Conservation (phyloP, 2,329 filamentous ascomycete genomes). For the Grosmannia penicillata region DNA sequence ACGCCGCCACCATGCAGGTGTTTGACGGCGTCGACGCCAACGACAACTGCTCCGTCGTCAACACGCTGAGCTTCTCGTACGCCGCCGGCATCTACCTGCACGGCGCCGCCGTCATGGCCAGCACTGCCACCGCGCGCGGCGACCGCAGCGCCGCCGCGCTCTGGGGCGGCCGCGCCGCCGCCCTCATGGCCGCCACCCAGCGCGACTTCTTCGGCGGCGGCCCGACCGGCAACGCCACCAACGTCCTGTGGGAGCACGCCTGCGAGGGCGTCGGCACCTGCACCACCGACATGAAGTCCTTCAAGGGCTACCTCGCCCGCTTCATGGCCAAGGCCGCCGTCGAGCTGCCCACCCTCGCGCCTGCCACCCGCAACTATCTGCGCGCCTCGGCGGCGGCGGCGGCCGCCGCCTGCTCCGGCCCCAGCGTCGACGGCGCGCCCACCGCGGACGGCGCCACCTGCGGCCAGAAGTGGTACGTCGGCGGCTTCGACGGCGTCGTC, state of each 20-base stretch:
- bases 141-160: slow-evolving; percentile 15
- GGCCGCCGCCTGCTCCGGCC: slow-evolving; percentile 40
- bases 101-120: slow-evolving; percentile 48
- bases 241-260: slow-evolving; percentile 51
- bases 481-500: slow-evolving; percentile 35
- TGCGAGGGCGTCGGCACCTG: slow-evolving; percentile 46
- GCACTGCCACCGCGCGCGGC: slow-evolving; percentile 30
- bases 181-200: slow-evolving; percentile 33
- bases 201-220: slow-evolving; percentile 1
- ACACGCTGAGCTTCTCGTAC: slow-evolving; percentile 48
- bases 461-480: slow-evolving; percentile 48
- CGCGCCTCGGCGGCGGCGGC: slow-evolving; percentile 39
- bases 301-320: slow-evolving; percentile 53
- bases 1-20: slow-evolving; percentile 36
- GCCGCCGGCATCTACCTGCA: slow-evolving; percentile 51
- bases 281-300: slow-evolving; percentile 48
- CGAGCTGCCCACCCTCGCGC: slow-evolving; percentile 38
- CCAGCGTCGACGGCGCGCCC: slow-evolving; percentile 10
- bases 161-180: slow-evolving; percentile 38
- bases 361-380: slow-evolving; percentile 32
- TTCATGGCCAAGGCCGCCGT: slow-evolving; percentile 46
- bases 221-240: slow-evolving; percentile 33
- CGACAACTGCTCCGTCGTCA: slow-evolving; percentile 37
- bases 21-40: slow-evolving; percentile 44
- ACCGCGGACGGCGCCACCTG: slow-evolving; percentile 31